These are phyloP conservation scores for Wilcoxina mikolae DNA, from an alignment of 495 filamentous ascomycete species.

Conservation along the genomic window DNA sequence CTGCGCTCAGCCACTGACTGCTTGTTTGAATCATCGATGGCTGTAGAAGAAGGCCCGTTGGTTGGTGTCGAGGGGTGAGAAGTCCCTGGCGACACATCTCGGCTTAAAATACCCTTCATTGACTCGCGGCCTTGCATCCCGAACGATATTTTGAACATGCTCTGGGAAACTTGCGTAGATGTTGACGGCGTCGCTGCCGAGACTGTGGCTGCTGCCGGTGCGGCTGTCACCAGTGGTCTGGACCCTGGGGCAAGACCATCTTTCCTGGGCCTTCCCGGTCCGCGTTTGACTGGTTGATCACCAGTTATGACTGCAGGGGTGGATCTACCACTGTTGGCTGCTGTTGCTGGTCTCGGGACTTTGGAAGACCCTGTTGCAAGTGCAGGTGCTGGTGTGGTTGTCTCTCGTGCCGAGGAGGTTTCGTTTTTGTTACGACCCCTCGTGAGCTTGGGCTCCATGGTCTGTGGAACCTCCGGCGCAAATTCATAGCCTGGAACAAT, in stretches of 20 bases:
- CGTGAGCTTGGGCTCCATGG: neutral
- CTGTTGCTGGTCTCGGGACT: neutral
- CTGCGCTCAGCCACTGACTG: neutral
- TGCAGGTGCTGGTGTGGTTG: neutral
- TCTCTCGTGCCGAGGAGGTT: neutral
- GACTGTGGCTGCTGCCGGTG: neutral
- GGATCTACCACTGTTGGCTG: neutral
- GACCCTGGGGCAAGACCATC: neutral
- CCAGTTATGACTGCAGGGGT: neutral
- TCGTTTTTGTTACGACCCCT: neutral
- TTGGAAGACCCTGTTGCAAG: neutral
- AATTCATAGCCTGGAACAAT: neutral
- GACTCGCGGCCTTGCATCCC: neutral
- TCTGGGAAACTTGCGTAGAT: neutral
- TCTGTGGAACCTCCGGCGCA: neutral
- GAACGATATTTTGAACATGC: neutral
- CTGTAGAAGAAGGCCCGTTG: neutral
- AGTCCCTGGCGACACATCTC: neutral
- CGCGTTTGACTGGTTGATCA: neutral
- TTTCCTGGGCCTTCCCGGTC: slow-evolving; percentile 7
- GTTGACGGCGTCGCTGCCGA: neutral
- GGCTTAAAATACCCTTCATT: neutral
- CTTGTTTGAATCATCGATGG: neutral
- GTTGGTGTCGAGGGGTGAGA: neutral
- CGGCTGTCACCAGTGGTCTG: neutral